A percentile compares a stretch with the other conserved stretches of the same genome.
phyloP scores from a whole-genome alignment of 2,329 filamentous ascomycete species.

The Dactylellina drechsleri region DNA sequence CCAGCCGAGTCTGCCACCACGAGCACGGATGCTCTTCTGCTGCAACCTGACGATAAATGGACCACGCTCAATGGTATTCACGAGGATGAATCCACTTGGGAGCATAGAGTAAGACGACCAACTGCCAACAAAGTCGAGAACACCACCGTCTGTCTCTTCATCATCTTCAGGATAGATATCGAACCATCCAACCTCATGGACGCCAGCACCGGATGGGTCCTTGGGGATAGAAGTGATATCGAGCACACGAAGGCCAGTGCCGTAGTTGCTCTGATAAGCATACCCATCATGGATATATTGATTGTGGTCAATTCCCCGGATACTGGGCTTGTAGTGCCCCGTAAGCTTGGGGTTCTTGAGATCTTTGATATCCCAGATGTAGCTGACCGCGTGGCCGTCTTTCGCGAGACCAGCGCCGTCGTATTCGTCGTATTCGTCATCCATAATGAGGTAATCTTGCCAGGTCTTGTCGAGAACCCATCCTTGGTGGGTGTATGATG shows the following conservation, averaged over 20 bases:
- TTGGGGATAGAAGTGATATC: slow-evolving; percentile 63
- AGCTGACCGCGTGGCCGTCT: slow-evolving; percentile 61
- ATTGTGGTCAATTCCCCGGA: slow-evolving; percentile 64
- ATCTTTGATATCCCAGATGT: slow-evolving; percentile 63
- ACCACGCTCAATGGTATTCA: slow-evolving; percentile 66
- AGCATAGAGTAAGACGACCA: slow-evolving; percentile 63
- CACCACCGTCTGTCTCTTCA: slow-evolving; percentile 60
- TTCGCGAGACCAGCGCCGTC: slow-evolving; percentile 59
- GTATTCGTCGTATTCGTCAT: slow-evolving; percentile 64
- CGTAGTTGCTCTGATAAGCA: slow-evolving; percentile 64
- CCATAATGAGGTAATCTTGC: slow-evolving; percentile 63
- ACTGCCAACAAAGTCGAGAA: slow-evolving; percentile 63
- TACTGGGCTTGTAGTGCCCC: slow-evolving; percentile 62
- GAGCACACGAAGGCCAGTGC: slow-evolving; percentile 62
- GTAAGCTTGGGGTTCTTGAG: slow-evolving; percentile 63
- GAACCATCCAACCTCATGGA: slow-evolving; percentile 64
- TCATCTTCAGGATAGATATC: slow-evolving; percentile 64
- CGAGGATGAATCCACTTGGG: slow-evolving; percentile 63
- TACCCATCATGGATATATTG: slow-evolving; percentile 64
- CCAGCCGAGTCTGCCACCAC: slow-evolving; percentile 44
- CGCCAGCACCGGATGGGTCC: slow-evolving; percentile 62
- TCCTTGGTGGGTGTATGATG: slow-evolving; percentile 71
- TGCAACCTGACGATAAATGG: slow-evolving; percentile 61
- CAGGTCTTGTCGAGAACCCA: slow-evolving; percentile 66
- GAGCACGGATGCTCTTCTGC: slow-evolving; percentile 31